Evolutionary conservation across 192 early-diverging fungal species (phyloP).

Genomic region (Coemansia sp.): DNA sequence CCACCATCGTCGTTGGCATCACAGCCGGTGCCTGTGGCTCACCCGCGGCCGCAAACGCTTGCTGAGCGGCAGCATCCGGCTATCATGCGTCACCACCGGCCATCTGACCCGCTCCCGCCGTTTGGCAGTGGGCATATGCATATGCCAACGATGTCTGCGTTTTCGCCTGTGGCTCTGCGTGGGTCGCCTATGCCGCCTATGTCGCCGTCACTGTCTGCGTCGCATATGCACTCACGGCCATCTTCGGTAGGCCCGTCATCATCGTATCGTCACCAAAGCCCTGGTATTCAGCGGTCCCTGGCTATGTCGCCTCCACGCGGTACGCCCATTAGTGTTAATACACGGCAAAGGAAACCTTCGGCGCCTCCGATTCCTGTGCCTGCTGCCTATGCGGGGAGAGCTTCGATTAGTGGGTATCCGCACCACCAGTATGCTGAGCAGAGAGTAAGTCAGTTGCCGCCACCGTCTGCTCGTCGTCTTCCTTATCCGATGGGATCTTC

Average conservation of each 20-base stretch:
- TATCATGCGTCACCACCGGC: neutral
- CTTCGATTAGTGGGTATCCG: slow-evolving; percentile 21
- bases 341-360: slow-evolving; percentile 36
- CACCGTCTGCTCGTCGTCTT: neutral
- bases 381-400: slow-evolving; percentile 11
- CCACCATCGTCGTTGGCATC: neutral
- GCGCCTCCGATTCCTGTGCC: slow-evolving; percentile 16
- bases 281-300: slow-evolving; percentile 2
- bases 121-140: neutral
- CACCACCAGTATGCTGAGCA: neutral
- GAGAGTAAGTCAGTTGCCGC: neutral
- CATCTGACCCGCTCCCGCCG: neutral
- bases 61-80: slow-evolving; percentile 11
- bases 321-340: neutral
- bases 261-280: slow-evolving; percentile 8
- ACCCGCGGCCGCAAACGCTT: slow-evolving; percentile 14
- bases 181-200: slow-evolving; percentile 9
- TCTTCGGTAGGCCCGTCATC: slow-evolving; percentile 36
- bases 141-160: slow-evolving; percentile 20
- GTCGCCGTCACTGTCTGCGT: neutral
- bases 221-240: slow-evolving; percentile 25
- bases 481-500: neutral
- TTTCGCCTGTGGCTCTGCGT: slow-evolving; percentile 28
- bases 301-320: slow-evolving; percentile 14
- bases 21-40: neutral